These are phyloP conservation scores for Piper longum DNA, from an alignment of 164 flowering plant genomes.

Conservation along the genomic window DNA sequence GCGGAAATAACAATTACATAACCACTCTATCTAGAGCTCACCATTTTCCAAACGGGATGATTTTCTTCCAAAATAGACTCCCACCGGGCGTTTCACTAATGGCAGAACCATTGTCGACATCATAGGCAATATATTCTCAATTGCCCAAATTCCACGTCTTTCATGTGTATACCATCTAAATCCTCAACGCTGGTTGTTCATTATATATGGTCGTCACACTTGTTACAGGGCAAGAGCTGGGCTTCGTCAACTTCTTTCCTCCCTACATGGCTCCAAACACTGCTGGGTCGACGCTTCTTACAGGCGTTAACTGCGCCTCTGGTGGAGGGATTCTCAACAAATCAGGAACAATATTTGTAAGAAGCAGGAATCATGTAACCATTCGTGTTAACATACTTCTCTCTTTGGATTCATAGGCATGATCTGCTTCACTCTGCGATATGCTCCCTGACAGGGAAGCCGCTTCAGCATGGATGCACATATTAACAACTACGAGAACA, in stretches of 20 bases:
- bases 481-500: conserved; percentile 59
- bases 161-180: background rate
- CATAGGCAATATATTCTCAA: conserved; percentile 24
- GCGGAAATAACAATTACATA: conserved; percentile 75
- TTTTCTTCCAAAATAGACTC: conserved; percentile 25
- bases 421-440: background rate
- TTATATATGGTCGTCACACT: background rate
- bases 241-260: conserved; percentile 23
- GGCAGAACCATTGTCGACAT: conserved; percentile 67
- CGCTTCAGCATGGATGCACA: conserved; percentile 69
- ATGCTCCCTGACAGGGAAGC: conserved; percentile 25
- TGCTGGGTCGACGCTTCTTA: conserved; percentile 21
- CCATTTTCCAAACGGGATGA: conserved; percentile 57
- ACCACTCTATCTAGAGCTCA: conserved; percentile 52
- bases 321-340: conserved; percentile 45
- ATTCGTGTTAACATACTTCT: background rate
- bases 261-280: conserved; percentile 51
- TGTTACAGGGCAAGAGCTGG: conserved; percentile 35
- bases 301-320: conserved; percentile 55
- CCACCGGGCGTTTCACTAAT: conserved; percentile 67
- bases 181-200: background rate
- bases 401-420: background rate
- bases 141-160: background rate
- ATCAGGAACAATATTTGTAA: conserved; percentile 34
- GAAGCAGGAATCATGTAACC: background rate